These are phyloP conservation scores for Fusarium longipes DNA, from an alignment of 2,329 filamentous ascomycete genomes.

Conservation along the genomic window DNA sequence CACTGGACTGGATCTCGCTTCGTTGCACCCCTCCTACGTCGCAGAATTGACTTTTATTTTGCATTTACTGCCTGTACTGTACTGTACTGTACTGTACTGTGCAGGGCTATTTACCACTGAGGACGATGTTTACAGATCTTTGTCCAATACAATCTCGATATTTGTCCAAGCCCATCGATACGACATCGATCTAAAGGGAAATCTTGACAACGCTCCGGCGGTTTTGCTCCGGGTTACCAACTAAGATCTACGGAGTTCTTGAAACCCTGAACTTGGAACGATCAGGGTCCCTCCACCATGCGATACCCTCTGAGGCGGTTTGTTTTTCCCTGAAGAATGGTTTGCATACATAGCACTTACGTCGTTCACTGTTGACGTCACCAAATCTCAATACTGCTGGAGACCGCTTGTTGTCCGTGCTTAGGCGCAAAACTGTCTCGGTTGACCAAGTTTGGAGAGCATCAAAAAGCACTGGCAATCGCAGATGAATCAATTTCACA, in stretches of 20 bases:
- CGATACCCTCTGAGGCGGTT: background rate
- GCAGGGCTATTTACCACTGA: slow-evolving; percentile 20
- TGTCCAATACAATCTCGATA: slow-evolving; percentile 4
- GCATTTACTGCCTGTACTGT: no score
- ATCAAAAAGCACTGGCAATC: background rate
- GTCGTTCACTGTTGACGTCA: slow-evolving; percentile 28
- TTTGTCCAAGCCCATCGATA: slow-evolving; percentile 8
- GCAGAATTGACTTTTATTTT: slow-evolving; percentile 37
- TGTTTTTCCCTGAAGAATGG: background rate
- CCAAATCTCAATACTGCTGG: background rate
- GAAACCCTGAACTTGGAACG: slow-evolving; percentile 19
- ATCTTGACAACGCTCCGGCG: slow-evolving; percentile 27
- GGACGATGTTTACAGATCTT: slow-evolving; percentile 17
- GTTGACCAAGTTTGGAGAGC: background rate
- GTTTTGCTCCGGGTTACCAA: slow-evolving; percentile 42
- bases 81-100: no score
- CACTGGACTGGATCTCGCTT: slow-evolving; percentile 4
- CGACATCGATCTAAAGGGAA: slow-evolving; percentile 11
- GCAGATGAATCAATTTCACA: background rate
- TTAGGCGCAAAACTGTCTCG: background rate
- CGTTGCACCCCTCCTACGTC: slow-evolving; percentile 23
- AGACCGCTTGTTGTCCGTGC: background rate
- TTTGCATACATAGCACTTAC: slow-evolving; percentile 6
- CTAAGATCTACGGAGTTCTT: slow-evolving; percentile 6
- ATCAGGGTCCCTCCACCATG: slow-evolving; percentile 37